phyloP scores from a whole-genome alignment of 2,329 filamentous ascomycete genomes.

The Plectosphaerella cucumerina region DNA sequence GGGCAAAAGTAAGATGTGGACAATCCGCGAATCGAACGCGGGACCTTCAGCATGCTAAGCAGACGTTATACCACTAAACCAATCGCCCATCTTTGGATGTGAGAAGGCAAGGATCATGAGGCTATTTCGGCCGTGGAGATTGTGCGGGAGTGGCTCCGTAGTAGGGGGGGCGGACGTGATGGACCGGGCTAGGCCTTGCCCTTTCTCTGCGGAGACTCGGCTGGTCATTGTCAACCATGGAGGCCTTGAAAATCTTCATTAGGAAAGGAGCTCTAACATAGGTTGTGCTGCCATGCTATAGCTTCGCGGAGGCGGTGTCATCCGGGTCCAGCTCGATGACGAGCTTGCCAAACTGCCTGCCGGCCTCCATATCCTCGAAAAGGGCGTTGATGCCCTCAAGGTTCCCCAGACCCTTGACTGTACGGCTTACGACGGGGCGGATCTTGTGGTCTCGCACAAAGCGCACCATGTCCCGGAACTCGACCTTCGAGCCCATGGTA shows the following conservation, averaged over 20 bases:
- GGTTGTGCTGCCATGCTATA: constrained; percentile 23
- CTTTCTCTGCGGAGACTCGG: too few relatives aligned
- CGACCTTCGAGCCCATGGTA: constrained; percentile 87
- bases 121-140: too few relatives aligned
- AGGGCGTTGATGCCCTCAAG: constrained; percentile 74
- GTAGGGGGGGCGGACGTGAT: too few relatives aligned
- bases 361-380: constrained; percentile 85
- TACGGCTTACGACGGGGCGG: constrained; percentile 71
- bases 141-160: too few relatives aligned
- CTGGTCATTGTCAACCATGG: too few relatives aligned
- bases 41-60: constrained; percentile 1
- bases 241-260: too few relatives aligned
- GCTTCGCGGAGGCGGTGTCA: constrained; percentile 28
- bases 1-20: not conserved
- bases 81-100: not conserved
- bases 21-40: not conserved
- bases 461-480: constrained; percentile 86
- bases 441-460: constrained; percentile 75
- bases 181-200: too few relatives aligned
- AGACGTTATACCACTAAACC: not conserved
- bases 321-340: constrained; percentile 66
- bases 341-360: constrained; percentile 87
- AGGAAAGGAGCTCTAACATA: not conserved
- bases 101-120: too few relatives aligned
- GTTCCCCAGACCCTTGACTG: constrained; percentile 69